Percentiles rank a stretch among this genome's conserved stretches.
phyloP scores from a whole-genome alignment of 805 yeast genomes.

The Saccharomycopsis lassenensis region DNA sequence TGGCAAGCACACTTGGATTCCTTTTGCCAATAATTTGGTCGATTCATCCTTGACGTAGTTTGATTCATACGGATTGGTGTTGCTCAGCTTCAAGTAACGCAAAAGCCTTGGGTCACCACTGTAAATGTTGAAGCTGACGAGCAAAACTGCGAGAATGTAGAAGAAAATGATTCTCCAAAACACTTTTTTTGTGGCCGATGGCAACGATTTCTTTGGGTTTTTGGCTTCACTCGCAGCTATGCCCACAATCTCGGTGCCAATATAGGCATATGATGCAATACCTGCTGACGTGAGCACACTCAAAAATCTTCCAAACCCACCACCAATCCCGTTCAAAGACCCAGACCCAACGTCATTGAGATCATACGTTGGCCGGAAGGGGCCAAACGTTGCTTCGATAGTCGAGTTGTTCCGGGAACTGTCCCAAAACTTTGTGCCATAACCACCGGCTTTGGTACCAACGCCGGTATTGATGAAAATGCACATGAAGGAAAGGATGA shows the following conservation, averaged over 20 bases:
- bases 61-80: constrained; percentile 19
- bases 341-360: constrained; percentile 50
- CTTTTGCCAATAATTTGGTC: constrained; percentile 18
- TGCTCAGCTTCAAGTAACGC: constrained; percentile 29
- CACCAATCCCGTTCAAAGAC: constrained; percentile 44
- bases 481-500: constrained; percentile 51
- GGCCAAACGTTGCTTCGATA: constrained; percentile 46
- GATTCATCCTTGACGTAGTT: constrained; percentile 22
- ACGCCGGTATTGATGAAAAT: constrained; percentile 53
- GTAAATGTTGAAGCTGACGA: constrained; percentile 62
- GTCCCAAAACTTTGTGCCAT: constrained; percentile 66
- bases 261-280: constrained; percentile 63
- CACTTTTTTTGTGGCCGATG: constrained; percentile 64
- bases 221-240: constrained; percentile 82
- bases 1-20: constrained; percentile 8
- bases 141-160: constrained; percentile 55
- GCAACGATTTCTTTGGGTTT: constrained; percentile 66
- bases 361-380: constrained; percentile 65
- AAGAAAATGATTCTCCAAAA: constrained; percentile 60
- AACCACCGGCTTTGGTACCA: constrained; percentile 24
- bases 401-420: constrained; percentile 36
- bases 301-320: constrained; percentile 47
- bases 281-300: constrained; percentile 50
- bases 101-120: constrained; percentile 68
- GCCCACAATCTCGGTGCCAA: constrained; percentile 75